Evolutionary conservation across 257 asterid species (phyloP).

Genomic region (Gentiana dahurica): DNA sequence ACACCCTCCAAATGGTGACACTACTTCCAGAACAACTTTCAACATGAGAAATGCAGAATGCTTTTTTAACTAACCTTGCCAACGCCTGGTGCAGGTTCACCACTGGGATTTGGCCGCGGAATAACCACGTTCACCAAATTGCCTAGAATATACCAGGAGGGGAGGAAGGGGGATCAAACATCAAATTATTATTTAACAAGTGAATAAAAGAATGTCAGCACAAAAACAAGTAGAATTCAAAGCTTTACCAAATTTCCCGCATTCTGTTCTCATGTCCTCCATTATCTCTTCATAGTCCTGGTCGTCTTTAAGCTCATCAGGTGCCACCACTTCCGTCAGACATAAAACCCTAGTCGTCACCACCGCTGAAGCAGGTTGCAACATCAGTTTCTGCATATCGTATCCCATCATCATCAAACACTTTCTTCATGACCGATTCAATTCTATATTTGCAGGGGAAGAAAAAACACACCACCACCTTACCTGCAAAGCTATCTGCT

Average conservation of each 20-base stretch:
- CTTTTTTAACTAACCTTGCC: conserved; percentile 60
- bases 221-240: not conserved
- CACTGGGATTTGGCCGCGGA: conserved; percentile 75
- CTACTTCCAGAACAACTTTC: no score
- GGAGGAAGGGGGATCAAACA: not conserved
- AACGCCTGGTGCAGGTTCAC: conserved; percentile 66
- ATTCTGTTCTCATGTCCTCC: conserved; percentile 49
- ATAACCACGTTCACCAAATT: conserved; percentile 60
- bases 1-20: no score
- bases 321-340: conserved; percentile 56
- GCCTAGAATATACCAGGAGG: conserved; percentile 33
- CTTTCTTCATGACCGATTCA: no score
- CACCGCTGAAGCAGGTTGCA: conserved; percentile 33
- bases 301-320: conserved; percentile 65
- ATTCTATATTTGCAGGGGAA: no score
- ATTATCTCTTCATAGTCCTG: conserved; percentile 76
- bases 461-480: not conserved
- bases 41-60: no score
- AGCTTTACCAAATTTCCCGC: conserved; percentile 53
- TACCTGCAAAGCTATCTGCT: conserved; percentile 93
- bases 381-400: conserved; percentile 51
- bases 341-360: conserved; percentile 62
- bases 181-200: not conserved
- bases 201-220: no score
- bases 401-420: not conserved